Percentiles rank a stretch among this genome's conserved stretches.
Conservation (phyloP, 129 eudicot species). For the Lonicera japonica region DNA sequence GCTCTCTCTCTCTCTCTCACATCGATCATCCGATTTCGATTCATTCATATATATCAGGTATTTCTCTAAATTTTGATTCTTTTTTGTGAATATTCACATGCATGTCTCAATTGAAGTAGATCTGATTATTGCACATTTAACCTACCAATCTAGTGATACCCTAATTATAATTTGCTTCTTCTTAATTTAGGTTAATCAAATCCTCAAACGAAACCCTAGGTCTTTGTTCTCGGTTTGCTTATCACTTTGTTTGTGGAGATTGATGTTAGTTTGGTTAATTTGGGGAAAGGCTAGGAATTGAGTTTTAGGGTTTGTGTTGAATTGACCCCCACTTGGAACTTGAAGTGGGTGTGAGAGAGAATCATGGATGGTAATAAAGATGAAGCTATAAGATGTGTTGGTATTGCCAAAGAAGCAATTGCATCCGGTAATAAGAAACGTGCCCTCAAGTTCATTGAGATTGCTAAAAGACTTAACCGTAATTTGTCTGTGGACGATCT, state of each 20-base stretch:
- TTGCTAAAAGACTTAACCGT: constrained; percentile 62
- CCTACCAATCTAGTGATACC: too few relatives aligned
- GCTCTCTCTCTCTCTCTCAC: too few relatives aligned
- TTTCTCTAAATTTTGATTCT: too few relatives aligned
- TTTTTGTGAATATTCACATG: too few relatives aligned
- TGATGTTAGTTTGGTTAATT: too few relatives aligned
- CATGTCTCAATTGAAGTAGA: too few relatives aligned
- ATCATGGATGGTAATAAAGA: constrained; percentile 90
- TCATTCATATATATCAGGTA: too few relatives aligned
- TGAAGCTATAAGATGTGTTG: constrained; percentile 74
- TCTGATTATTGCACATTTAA: too few relatives aligned
- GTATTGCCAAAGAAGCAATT: constrained; percentile 82
- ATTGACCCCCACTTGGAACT: constrained; percentile 15
- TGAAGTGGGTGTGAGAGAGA: constrained; percentile 19
- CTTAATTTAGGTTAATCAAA: not conserved
- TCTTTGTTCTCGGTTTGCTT: not conserved
- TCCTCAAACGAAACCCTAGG: not conserved
- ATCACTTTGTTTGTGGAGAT: not conserved
- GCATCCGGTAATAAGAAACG: constrained; percentile 70
- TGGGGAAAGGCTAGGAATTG: not conserved
- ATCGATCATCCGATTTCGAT: too few relatives aligned
- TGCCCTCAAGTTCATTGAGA: constrained; percentile 73
- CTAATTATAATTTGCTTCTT: not conserved
- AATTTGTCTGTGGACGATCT: constrained; percentile 62
- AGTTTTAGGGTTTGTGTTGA: not conserved